Evolutionary conservation across 2,329 filamentous ascomycete species (phyloP), one percentile per base, ranked within the genome.

Genomic region (Clonostachys rosea): DNA sequence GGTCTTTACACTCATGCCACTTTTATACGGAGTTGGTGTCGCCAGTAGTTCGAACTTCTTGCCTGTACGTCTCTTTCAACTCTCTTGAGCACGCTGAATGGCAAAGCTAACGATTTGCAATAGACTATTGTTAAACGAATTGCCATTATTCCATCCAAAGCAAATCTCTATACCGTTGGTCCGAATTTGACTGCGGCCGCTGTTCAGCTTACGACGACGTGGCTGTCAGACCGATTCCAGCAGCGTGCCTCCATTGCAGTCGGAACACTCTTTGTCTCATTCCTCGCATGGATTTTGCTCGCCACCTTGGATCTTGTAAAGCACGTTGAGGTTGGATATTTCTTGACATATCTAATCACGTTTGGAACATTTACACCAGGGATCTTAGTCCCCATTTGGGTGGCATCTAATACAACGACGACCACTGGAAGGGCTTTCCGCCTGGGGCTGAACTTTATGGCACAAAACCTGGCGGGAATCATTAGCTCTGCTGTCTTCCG

Each of bases 111-210:
- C 24, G 24, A 8, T 8, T 30, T 30, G 9, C 4, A 30, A 30
- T 6, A 46, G 52, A 64, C 67, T 40, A 60, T 61, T 34, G 62
- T 57, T 45, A 63, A 63, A 46, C 64, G 67, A 37, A 61, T 69
- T 5, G 64, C 65, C 9, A 49, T 51, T 11, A 60, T 58, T 6
- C 59, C 65, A 4, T 50, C 58, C 5, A 54, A 53, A 39, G 47
- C 55, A 6, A 59, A 59, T 40, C 52, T 59, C 7, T 59, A 59
- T 43, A 56, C 56, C 8, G 51, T 59, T 20, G 57, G 50, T 3
- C 57, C 57, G 13, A 57, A 59, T 42, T 42, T 59, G 5, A 46
- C 47, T 5, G 56, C 50, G 12, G 51, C 56, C 4, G 49, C 50
- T 8, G 40, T 53, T 11, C 52, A 51, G 33, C 24, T 56, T 10